Base-by-base conservation (phyloP, 768 basidiomycete genomes). In the Fistulinella prunicolor region DNA sequence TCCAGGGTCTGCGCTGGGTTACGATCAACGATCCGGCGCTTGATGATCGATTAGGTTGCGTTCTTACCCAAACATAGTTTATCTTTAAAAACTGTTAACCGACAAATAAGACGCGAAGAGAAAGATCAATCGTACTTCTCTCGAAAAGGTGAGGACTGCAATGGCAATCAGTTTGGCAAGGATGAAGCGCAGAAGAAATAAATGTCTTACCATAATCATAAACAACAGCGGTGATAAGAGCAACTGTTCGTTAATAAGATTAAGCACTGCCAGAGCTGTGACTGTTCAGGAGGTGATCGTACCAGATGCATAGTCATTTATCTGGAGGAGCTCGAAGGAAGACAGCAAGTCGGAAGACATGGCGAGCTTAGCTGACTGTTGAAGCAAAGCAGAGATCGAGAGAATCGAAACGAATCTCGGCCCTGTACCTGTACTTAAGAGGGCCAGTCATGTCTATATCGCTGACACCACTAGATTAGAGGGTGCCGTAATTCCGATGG, bases 1-100 rank as follows among this genome's bases (percentile, higher is more conserved):
- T 46, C 52, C 52, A 53, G 0, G 20, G 21, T 42, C 13, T 35
- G 13, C 35, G 14, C 52, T 53, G n/a, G 8, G 2, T 9, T 3
- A n/a, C 5, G 8, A 10, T 52, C 21, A 43, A 9, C 2, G 14
- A 17, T 19, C 1, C 9, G 3, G 23, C 10, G 14, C n/a, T 5
- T 1, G 21, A 9, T 28, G 1, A 12, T 20, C 34, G 10, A 19
- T 17, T 29, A 23, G 30, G 13, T n/a, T 3, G 10, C 3, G 6
- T 21, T 17, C 44, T 22, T 10, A 56, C 55, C 55, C 55, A 54
- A 24, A 54, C 14, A 39, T 50, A 55, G 0, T 50, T 23, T 38
- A 56, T 21, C 55, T 56, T 32, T 14, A 3, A 9, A 19, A 4
- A 16, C 19, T 0, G 6, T 45, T 24, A 45, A 5, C 7, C 7